phyloP scores from a whole-genome alignment of 2,329 filamentous ascomycete genomes.

The Thielaviopsis punctulata region DNA sequence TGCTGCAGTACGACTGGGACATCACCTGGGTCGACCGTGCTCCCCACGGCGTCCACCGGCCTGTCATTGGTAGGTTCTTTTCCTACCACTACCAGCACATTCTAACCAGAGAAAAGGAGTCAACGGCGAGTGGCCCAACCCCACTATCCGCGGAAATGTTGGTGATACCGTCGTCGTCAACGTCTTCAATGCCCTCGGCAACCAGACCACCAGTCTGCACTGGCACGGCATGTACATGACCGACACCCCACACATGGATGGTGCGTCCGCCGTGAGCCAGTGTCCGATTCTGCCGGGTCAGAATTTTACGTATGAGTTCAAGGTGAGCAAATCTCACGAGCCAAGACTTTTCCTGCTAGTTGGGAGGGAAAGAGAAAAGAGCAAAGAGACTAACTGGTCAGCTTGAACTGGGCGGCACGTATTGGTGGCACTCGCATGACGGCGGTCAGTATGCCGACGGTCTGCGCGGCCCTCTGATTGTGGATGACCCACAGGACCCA shows the following conservation, averaged over 20 bases:
- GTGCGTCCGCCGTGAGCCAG: conserved; percentile 35
- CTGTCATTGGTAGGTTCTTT: conserved; percentile 12
- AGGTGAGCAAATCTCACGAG: conserved; percentile 18
- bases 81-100: not conserved
- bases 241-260: conserved; percentile 40
- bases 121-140: conserved; percentile 4
- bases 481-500: conserved; percentile 32
- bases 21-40: conserved; percentile 11
- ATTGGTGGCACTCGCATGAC: conserved; percentile 22
- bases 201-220: conserved; percentile 33
- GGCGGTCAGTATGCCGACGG: conserved; percentile 40
- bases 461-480: conserved; percentile 34
- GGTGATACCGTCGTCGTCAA: conserved; percentile 31
- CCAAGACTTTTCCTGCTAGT: not conserved
- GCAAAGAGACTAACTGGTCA: conserved; percentile 10
- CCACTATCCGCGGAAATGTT: not conserved
- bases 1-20: conserved; percentile 9
- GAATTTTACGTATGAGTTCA: conserved; percentile 36
- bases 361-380: not conserved
- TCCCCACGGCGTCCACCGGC: conserved; percentile 12
- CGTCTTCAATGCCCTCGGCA: conserved; percentile 32
- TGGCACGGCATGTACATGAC: conserved; percentile 44
- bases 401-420: conserved; percentile 27
- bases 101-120: conserved; percentile 21
- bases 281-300: conserved; percentile 34